Evolutionary conservation across 148 eudicot species (phyloP), one percentile per base, ranked within the genome.

Genomic region (Camellia sinensis): DNA sequence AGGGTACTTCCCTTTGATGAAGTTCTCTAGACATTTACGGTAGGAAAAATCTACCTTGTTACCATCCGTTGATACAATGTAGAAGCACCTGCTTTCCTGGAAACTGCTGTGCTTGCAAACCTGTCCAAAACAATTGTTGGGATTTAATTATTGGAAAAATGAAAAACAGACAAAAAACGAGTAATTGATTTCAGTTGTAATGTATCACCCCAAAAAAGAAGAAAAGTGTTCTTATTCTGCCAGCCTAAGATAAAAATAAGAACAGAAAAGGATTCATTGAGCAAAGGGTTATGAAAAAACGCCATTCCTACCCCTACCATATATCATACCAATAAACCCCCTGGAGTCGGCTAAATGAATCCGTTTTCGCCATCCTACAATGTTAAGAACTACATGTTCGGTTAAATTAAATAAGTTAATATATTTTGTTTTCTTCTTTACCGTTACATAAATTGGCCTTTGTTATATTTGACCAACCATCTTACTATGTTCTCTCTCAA

Each of bases 31-130:
- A 68, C 98, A 92, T 81, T 93, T 96, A 0, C 87, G 81, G 85
- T 92, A 92, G 15, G 99, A 96, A 67, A 96, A 96, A 78, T 96
- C 99, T 82, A 84, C 89, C 44, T 88, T 87, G 74, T 77, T 84
- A 17, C 94, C 93, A 87, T 93, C 92, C 43, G 88, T 85, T 0
- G 92, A 83, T 41, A 96, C 99, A 12, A 90, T 87, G 21, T 85
- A 92, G 68, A 96, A 86, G 87, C 99, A 96, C 60, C 99, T 82
- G 75, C 84, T 92, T 9, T 89, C 99, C 76, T 87, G 94, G 88
- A 90, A 93, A 71, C 80, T 86, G 67, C 73, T 80, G 78, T 95
- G 97, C 87, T 82, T 92, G 43, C 75, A 80, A 50, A 95, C 90
- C 99, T 95, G 93, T 79, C 83, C 83, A 67, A 46, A n/a, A 44